Evolutionary conservation across 2,329 filamentous ascomycete species (phyloP), one percentile per base, ranked within the genome.

Genomic region (Botrytis hyacinthi): DNA sequence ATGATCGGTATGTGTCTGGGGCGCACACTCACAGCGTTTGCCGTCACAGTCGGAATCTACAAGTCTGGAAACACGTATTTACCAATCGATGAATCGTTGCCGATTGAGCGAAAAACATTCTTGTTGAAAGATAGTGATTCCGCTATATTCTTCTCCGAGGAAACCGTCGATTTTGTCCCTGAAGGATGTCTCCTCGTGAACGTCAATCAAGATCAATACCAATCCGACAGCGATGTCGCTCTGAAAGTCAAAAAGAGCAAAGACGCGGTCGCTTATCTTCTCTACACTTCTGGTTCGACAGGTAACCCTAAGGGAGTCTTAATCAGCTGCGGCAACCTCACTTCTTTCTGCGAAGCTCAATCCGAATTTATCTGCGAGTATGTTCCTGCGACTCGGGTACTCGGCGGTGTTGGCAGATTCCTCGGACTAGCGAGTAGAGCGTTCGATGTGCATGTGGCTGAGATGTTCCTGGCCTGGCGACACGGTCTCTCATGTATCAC

Each of bases 211-310:
- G 54, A 60, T 29, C 67, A 44, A 44, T 70, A 59, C 22, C 67
- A 60, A 59, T 7, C 32, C n/a, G 35, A 37, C 9, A 37, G 22
- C 8, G 26, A 59, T 42, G 18, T 44, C 6, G 18, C 67, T n/a
- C n/a, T 42, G 16, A 18, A 59, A n/a, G 22, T 60, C 14, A 20
- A 42, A 51, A 70, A 42, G n/a, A 60, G 40, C 35, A 44, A 60
- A 42, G 51, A 70, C 29, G n/a, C 51, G 9, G 67, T 71, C n/a
- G 54, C 67, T 91, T 75, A 90, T 89, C 86, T 96, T 74, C 95
- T 96, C 81, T 96, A 95, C 82, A 92, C 89, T 76, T 91, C 87
- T 18, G 91, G 93, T 4, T 96, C 93, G 0, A 96, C 93, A 0
- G 93, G 93, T 16, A 86, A 93, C 4, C 92, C 93, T 10, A 97